Conservation (phyloP, 805 yeast genomes). For the Schwanniomyces polymorphus region DNA sequence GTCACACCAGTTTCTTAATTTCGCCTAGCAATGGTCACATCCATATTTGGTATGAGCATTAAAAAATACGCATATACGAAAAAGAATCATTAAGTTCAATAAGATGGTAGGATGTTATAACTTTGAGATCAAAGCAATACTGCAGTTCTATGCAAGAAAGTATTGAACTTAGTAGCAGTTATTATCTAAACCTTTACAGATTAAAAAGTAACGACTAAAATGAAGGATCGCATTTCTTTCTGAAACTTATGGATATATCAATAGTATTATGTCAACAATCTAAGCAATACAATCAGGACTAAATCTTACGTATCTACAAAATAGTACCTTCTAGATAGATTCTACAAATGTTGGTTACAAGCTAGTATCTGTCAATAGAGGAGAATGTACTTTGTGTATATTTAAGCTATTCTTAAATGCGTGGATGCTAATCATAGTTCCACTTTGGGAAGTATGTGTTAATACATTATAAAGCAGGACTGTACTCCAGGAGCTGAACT, state of each 20-base stretch:
- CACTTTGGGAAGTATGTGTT: not conserved
- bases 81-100: not conserved
- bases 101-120: not conserved
- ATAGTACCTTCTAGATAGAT: not conserved
- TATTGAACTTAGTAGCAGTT: too few relatives aligned
- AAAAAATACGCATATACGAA: not conserved
- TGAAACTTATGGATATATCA: too few relatives aligned
- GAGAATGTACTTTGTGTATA: not conserved
- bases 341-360: not conserved
- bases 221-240: too few relatives aligned
- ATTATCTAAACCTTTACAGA: too few relatives aligned
- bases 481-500: not conserved
- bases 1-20: slow-evolving; percentile 1
- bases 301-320: too few relatives aligned
- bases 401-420: not conserved
- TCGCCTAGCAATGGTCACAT: not conserved
- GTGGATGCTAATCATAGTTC: not conserved
- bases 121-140: not conserved
- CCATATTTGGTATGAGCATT: not conserved
- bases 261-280: too few relatives aligned
- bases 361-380: not conserved
- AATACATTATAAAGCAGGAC: not conserved
- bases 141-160: too few relatives aligned
- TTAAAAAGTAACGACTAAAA: too few relatives aligned
- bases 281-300: too few relatives aligned